Conservation (phyloP, 176 grass and related monocot genomes). For the Aegilops umbellulata region DNA sequence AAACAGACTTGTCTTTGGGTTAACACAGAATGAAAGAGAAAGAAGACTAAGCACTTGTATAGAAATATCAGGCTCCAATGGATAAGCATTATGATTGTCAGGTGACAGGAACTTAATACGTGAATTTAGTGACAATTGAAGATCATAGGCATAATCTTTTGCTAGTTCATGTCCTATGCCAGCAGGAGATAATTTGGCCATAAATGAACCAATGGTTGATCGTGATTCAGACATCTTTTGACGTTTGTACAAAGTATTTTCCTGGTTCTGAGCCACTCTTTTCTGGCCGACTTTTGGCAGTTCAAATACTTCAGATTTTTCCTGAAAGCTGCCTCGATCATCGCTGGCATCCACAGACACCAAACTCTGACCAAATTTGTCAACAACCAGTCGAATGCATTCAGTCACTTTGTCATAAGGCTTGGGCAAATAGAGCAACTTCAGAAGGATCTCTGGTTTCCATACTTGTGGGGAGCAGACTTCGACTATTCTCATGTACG, state of each 20-base stretch:
- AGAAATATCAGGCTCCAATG: slow-evolving; percentile 53
- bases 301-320: slow-evolving; percentile 23
- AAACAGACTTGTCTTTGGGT: slow-evolving; percentile 48
- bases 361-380: slow-evolving; percentile 37
- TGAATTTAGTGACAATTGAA: slow-evolving; percentile 43
- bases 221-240: slow-evolving; percentile 52
- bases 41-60: slow-evolving; percentile 70
- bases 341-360: slow-evolving; percentile 29
- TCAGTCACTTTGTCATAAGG: slow-evolving; percentile 69
- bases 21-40: slow-evolving; percentile 49
- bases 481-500: slow-evolving; percentile 82
- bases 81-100: slow-evolving; percentile 34
- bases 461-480: slow-evolving; percentile 73
- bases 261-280: slow-evolving; percentile 45
- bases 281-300: slow-evolving; percentile 64
- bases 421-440: slow-evolving; percentile 60
- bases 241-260: slow-evolving; percentile 56
- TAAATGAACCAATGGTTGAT: slow-evolving; percentile 8
- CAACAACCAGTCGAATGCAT: slow-evolving; percentile 62
- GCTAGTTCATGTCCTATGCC: slow-evolving; percentile 28
- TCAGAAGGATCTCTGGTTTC: slow-evolving; percentile 76
- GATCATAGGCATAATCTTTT: slow-evolving; percentile 39
- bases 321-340: slow-evolving; percentile 18
- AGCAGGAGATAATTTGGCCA: slow-evolving; percentile 16
- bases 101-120: slow-evolving; percentile 62